These are phyloP conservation scores for Rhamnella rubrinervis DNA, from an alignment of 331 rosid species.

Conservation along the genomic window DNA sequence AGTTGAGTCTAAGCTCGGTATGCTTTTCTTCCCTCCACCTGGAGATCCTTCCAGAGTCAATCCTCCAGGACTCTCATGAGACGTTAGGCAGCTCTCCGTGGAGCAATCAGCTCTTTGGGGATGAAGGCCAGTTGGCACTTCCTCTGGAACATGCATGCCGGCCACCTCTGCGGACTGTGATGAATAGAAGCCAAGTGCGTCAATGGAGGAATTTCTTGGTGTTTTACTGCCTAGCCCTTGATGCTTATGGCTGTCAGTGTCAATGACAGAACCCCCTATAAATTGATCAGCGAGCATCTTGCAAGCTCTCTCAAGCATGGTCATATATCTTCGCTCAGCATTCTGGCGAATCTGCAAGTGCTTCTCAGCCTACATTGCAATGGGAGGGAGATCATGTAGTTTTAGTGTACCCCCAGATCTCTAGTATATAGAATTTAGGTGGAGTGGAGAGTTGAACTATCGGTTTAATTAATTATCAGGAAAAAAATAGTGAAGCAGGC, in stretches of 20 bases:
- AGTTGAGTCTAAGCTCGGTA: conserved; percentile 53
- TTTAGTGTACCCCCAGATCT: conserved; percentile 16
- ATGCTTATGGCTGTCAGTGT: conserved; percentile 59
- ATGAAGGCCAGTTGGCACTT: conserved; percentile 45
- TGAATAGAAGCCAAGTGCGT: conserved; percentile 72
- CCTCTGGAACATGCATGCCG: conserved; percentile 39
- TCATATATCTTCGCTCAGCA: conserved; percentile 86
- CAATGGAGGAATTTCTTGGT: conserved; percentile 52
- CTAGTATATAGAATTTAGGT: neutral
- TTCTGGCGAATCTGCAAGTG: conserved; percentile 95
- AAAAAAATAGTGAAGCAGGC: neutral
- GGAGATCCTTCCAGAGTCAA: conserved; percentile 62
- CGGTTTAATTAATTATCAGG: neutral
- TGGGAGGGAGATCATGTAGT: conserved; percentile 21
- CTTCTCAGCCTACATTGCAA: conserved; percentile 78
- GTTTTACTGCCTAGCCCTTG: conserved; percentile 59
- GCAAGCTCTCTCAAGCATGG: conserved; percentile 98
- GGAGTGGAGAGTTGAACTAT: neutral
- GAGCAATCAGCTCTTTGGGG: conserved; percentile 79
- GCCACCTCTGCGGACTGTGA: conserved; percentile 51
- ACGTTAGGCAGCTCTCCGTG: conserved; percentile 84
- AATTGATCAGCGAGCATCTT: conserved; percentile 96
- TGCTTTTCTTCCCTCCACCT: conserved; percentile 48
- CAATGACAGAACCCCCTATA: conserved; percentile 62
- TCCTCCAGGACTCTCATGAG: conserved; percentile 67